Conservation (phyloP, 2,329 filamentous ascomycete genomes). For the Neofusicoccum cordaticola region DNA sequence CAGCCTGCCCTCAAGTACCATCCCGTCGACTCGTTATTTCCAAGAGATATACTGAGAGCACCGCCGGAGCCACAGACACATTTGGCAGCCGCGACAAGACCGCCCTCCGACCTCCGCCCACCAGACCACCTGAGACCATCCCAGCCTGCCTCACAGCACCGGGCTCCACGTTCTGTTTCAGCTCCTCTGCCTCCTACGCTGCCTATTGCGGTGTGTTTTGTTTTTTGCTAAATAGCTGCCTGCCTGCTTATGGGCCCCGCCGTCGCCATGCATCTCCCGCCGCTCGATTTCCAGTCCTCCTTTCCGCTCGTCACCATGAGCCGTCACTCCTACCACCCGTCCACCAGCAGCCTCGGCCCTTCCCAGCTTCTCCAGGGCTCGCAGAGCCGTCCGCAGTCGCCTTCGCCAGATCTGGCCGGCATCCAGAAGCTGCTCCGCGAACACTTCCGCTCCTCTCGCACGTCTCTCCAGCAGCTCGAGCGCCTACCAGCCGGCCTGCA, state of each 20-base stretch:
- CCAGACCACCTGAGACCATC: not conserved
- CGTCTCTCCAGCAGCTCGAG: constrained; percentile 34
- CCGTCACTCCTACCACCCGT: constrained; percentile 21
- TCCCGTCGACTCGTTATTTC: not conserved
- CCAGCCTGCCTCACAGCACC: not conserved
- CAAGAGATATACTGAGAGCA: not conserved
- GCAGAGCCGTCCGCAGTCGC: constrained; percentile 1
- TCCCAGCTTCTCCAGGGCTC: not conserved
- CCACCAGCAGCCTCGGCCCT: not conserved
- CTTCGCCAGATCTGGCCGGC: constrained; percentile 27
- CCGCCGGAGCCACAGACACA: not conserved
- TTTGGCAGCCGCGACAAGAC: not conserved
- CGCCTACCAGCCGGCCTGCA: constrained; percentile 36
- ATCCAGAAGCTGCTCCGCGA: constrained; percentile 34
- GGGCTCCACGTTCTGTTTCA: not conserved
- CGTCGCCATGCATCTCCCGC: constrained; percentile 32
- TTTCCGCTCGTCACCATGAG: constrained; percentile 36
- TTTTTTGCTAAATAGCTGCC: not conserved
- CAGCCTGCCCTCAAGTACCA: too few species aligned
- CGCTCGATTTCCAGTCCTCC: constrained; percentile 29
- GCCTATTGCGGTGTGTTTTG: not conserved
- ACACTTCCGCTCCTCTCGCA: constrained; percentile 31
- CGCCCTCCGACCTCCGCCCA: not conserved
- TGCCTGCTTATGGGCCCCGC: not conserved
- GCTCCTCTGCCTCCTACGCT: not conserved